These are phyloP conservation scores for Penicillium sp. DNA, from an alignment of 2,329 filamentous ascomycete genomes.

Conservation along the genomic window DNA sequence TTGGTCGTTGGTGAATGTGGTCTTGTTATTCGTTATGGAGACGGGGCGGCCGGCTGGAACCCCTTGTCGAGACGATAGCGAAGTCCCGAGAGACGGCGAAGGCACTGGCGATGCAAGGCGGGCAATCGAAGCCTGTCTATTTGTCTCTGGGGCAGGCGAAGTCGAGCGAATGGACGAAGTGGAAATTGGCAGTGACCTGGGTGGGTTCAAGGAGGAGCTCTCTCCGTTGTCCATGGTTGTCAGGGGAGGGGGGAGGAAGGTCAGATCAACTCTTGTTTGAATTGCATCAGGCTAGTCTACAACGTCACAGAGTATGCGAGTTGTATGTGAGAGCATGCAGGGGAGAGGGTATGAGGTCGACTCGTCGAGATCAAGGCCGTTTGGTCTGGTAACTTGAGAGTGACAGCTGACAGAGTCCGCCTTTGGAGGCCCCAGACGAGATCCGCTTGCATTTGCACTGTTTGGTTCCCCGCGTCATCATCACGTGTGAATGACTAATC, in stretches of 20 bases:
- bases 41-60: conserved; percentile 37
- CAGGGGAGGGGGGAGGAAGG: neutral
- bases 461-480: conserved; percentile 31
- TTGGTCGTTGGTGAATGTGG: conserved; percentile 57
- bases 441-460: conserved; percentile 33
- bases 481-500: neutral
- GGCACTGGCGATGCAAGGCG: conserved; percentile 61
- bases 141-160: conserved; percentile 48
- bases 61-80: conserved; percentile 46
- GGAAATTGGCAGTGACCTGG: conserved; percentile 38
- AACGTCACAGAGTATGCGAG: neutral
- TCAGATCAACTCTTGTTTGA: neutral
- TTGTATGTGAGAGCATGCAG: neutral
- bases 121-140: conserved; percentile 58
- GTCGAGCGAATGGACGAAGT: conserved; percentile 36
- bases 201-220: conserved; percentile 37
- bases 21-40: conserved; percentile 41
- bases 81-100: conserved; percentile 41
- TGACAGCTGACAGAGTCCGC: neutral
- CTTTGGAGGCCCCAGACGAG: neutral
- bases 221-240: conserved; percentile 43
- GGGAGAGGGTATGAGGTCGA: neutral
- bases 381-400: neutral
- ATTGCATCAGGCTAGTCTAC: neutral
- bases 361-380: neutral